Evolutionary conservation across 306 rosid genomes (phyloP).

Genomic region (Vigna hirtella): DNA sequence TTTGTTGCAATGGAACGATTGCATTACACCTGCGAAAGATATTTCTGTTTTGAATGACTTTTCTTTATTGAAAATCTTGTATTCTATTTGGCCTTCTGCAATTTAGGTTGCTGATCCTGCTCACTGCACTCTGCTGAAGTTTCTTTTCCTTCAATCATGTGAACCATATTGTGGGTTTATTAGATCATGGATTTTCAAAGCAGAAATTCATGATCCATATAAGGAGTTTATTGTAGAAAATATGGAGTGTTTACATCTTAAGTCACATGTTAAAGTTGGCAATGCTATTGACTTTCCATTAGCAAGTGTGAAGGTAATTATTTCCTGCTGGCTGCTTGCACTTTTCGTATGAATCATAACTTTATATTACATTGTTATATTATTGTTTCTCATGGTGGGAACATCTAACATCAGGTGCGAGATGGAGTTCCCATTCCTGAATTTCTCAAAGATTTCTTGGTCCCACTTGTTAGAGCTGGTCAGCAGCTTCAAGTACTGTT

Average conservation of each 20-base stretch:
- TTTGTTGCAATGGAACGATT: constrained; percentile 12
- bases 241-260: constrained; percentile 46
- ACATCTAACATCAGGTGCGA: constrained; percentile 67
- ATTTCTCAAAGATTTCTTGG: constrained; percentile 69
- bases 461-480: constrained; percentile 93
- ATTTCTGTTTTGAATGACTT: constrained; percentile 8
- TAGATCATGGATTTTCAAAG: constrained; percentile 95
- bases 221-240: constrained; percentile 81
- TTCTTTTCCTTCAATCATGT: constrained; percentile 83
- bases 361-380: constrained; percentile 38
- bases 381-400: constrained; percentile 49
- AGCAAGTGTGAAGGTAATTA: constrained; percentile 73
- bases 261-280: constrained; percentile 50
- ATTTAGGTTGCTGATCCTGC: constrained; percentile 95
- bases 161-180: constrained; percentile 93
- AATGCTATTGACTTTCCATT: constrained; percentile 58
- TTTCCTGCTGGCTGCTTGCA: constrained; percentile 29
- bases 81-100: constrained; percentile 19
- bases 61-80: constrained; percentile 7
- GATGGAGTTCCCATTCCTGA: constrained; percentile 83
- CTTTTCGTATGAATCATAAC: constrained; percentile 37
- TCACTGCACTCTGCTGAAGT: constrained; percentile 78
- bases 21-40: not conserved
- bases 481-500: constrained; percentile 93
- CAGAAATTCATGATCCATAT: constrained; percentile 92